phyloP scores from a whole-genome alignment of 2,329 filamentous ascomycete genomes.

The Aspergillus novoparasiticus region DNA sequence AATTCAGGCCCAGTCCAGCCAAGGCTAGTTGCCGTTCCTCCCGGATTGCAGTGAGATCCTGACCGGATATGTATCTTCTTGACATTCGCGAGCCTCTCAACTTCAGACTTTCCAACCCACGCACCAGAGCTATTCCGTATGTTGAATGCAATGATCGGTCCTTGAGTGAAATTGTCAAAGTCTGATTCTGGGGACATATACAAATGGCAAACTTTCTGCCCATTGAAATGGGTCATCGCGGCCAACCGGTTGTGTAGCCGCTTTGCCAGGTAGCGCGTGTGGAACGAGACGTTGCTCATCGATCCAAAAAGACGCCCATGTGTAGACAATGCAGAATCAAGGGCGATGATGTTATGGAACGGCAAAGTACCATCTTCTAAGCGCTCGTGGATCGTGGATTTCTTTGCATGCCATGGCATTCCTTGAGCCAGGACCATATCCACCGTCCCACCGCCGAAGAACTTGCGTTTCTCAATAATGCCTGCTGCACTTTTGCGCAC shows the following conservation, averaged over 20 bases:
- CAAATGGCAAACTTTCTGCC: constrained; percentile 63
- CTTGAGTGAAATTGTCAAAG: constrained; percentile 56
- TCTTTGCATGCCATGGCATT: constrained; percentile 81
- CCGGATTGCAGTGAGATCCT: constrained; percentile 89
- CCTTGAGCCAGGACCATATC: constrained; percentile 81
- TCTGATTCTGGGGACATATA: constrained; percentile 54
- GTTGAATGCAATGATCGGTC: constrained; percentile 84
- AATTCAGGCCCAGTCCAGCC: constrained; percentile 78
- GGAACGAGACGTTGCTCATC: constrained; percentile 69
- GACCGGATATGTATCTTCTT: constrained; percentile 83
- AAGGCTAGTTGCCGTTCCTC: constrained; percentile 76
- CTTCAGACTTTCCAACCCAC: constrained; percentile 79
- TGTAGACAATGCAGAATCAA: constrained; percentile 71
- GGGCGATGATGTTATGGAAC: constrained; percentile 84
- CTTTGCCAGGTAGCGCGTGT: constrained; percentile 68
- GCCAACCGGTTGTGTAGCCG: constrained; percentile 62
- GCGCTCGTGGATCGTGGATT: constrained; percentile 73
- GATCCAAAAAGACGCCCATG: constrained; percentile 71
- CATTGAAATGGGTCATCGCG: constrained; percentile 70
- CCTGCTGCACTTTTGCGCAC: constrained; percentile 71
- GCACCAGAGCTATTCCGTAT: constrained; percentile 67
- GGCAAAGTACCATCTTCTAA: constrained; percentile 91
- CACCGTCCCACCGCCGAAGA: constrained; percentile 94
- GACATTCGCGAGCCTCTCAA: constrained; percentile 81
- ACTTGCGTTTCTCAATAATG: constrained; percentile 68